Evolutionary conservation across 2,329 filamentous ascomycete species (phyloP), one percentile per base, ranked within the genome.

Genomic region (Diaporthe batatas): DNA sequence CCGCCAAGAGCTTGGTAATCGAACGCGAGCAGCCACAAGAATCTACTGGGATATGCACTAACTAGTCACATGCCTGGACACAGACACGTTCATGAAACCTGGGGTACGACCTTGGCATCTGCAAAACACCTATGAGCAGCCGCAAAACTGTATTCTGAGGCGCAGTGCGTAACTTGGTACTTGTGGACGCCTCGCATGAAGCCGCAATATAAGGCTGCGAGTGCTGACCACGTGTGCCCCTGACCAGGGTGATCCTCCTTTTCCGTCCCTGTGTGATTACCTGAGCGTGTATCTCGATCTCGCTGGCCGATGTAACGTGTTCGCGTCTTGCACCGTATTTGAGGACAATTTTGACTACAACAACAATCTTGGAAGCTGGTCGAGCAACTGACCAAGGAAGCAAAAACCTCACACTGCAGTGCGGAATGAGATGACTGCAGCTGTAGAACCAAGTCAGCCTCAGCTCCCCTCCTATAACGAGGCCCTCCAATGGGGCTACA

Each of bases 401-500:
- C 59, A 16, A 53, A 53, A 36, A 21, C 16, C 32, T n/a, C 32
- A 23, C 62, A 67, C 62, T 39, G 8, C 44, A 29, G 14, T 53
- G 62, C 32, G n/a, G 18, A 14, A 39, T 67, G 62, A 67, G 62
- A 67, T 67, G 62, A 67, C 62, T 53, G 62, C 62, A 53, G 62
- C 62, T 53, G 62, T 67, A 39, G 62, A 53, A 39, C 39, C 62
- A 7, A 53, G n/a, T 10, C 47, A 32, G 39, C 69, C 69, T 21
- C 69, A 54, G 34, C 59, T 71, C 29, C 70, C 70, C 18, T 67
- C 70, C 0, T 71, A 71, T 21, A 55, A 67, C 54, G 70, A 71
- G 70, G 70, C 70, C 29, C 70, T 71, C 18, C 49, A 65, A 54
- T 67, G 58, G 70, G 70, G 70, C 32, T 64, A 67, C 44, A 67